Conservation (phyloP, 108 stramenopile genomes). For the Stephanodiscus triporus region DNA sequence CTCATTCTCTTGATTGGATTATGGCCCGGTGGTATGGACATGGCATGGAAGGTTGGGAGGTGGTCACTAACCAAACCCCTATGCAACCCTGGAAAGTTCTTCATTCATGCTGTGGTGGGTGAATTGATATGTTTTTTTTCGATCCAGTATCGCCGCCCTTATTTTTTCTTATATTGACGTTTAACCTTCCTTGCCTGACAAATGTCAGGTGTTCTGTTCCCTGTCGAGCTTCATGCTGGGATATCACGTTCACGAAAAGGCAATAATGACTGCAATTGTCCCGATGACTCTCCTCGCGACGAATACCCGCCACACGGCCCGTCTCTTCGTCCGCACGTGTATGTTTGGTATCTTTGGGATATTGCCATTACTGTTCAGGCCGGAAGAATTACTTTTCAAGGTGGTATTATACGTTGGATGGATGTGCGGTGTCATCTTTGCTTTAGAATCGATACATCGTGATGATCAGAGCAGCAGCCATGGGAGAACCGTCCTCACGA, state of each 20-base stretch:
- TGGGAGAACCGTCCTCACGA: conserved; percentile 18
- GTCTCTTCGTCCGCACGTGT: conserved; percentile 56
- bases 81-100: conserved; percentile 20
- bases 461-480: conserved; percentile 14
- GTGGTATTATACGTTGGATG: conserved; percentile 51
- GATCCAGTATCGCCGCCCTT: not conserved
- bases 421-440: conserved; percentile 48
- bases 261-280: conserved; percentile 86
- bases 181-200: not conserved
- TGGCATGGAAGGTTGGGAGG: conserved; percentile 47
- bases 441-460: conserved; percentile 17
- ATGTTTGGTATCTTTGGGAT: conserved; percentile 71
- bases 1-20: conserved; percentile 54
- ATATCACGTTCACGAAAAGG: conserved; percentile 98
- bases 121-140: not conserved
- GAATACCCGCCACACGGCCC: conserved; percentile 26
- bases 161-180: not conserved
- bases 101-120: conserved; percentile 54
- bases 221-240: conserved; percentile 74
- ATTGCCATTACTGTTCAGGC: conserved; percentile 71
- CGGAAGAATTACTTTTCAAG: conserved; percentile 67
- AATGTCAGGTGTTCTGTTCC: conserved; percentile 54
- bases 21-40: conserved; percentile 50
- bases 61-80: not conserved
- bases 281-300: conserved; percentile 65